A percentile compares a stretch with the other conserved stretches of the same genome.
These are phyloP conservation scores for Diplogelasinospora grovesii DNA, from an alignment of 495 filamentous ascomycete species.

Conservation along the genomic window DNA sequence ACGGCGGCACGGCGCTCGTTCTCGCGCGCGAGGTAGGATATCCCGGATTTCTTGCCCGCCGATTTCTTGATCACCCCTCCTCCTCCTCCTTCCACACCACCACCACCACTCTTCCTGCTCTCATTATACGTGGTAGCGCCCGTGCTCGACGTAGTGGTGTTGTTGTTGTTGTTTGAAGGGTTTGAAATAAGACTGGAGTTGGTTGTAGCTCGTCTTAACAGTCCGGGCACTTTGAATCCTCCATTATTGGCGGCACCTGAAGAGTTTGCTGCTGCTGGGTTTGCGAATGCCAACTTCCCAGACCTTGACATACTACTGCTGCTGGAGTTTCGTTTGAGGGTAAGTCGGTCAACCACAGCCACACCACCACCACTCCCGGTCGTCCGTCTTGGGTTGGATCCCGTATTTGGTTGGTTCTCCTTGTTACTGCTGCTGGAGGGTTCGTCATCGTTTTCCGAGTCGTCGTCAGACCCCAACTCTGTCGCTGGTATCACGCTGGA, in stretches of 20 bases:
- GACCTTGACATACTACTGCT: too few relatives aligned
- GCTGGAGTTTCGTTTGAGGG: conserved; percentile 60
- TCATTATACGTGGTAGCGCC: conserved; percentile 31
- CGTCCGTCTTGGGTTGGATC: conserved; percentile 33
- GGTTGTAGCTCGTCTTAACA: conserved; percentile 73
- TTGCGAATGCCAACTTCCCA: conserved; percentile 60
- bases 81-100: conserved; percentile 43
- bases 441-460: conserved; percentile 29
- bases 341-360: conserved; percentile 72
- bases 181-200: conserved; percentile 45
- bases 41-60: conserved; percentile 49
- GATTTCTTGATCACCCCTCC: conserved; percentile 70
- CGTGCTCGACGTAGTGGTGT: conserved; percentile 19
- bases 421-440: conserved; percentile 23
- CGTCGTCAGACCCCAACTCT: conserved; percentile 35
- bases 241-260: conserved; percentile 22
- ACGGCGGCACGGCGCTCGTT: conserved; percentile 53
- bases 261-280: conserved; percentile 8
- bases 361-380: conserved; percentile 43
- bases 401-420: too few relatives aligned
- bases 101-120: conserved; percentile 32
- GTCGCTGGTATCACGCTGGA: conserved; percentile 41
- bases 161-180: conserved; percentile 15
- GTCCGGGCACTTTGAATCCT: conserved; percentile 64
- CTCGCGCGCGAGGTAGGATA: conserved; percentile 79